These are phyloP conservation scores for Wickerhamomyces xylosicus DNA, from an alignment of 805 yeast genomes.

Conservation along the genomic window DNA sequence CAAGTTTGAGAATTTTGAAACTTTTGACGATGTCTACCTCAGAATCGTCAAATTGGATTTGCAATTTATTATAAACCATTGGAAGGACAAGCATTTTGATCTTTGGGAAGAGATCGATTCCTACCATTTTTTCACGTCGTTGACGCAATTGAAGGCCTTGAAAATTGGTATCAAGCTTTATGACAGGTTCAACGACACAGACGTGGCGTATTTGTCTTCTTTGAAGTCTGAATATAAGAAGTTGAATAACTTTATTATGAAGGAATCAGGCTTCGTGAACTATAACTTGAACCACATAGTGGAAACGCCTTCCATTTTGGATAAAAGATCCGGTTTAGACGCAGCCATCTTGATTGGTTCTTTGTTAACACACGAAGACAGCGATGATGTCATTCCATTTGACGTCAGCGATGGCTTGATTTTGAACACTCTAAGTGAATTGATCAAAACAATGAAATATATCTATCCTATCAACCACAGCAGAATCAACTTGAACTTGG, in stretches of 20 bases:
- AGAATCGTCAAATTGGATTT: conserved; percentile 62
- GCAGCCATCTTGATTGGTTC: conserved; percentile 51
- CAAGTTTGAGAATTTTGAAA: conserved; percentile 19
- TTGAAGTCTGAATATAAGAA: conserved; percentile 15
- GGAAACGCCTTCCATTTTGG: conserved; percentile 49
- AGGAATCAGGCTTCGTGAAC: conserved; percentile 27
- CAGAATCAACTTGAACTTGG: conserved; percentile 27
- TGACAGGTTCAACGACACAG: conserved; percentile 21
- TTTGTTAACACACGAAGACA: conserved; percentile 33
- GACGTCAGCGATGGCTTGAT: conserved; percentile 48
- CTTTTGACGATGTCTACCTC: conserved; percentile 27
- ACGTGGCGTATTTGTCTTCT: conserved; percentile 12
- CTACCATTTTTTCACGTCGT: conserved; percentile 67
- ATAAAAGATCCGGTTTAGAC: conserved; percentile 64
- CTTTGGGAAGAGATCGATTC: conserved; percentile 86
- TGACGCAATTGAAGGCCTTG: conserved; percentile 65
- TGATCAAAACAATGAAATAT: conserved; percentile 58
- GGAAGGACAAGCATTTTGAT: conserved; percentile 69
- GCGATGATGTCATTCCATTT: conserved; percentile 45
- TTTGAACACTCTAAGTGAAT: conserved; percentile 49
- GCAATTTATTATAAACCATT: conserved; percentile 45
- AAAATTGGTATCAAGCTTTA: conserved; percentile 40
- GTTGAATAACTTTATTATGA: conserved; percentile 18
- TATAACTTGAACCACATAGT: conserved; percentile 42
- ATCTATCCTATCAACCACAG: conserved; percentile 70